phyloP scores from a whole-genome alignment of 768 basidiomycete genomes.

The Russula brevipes region DNA sequence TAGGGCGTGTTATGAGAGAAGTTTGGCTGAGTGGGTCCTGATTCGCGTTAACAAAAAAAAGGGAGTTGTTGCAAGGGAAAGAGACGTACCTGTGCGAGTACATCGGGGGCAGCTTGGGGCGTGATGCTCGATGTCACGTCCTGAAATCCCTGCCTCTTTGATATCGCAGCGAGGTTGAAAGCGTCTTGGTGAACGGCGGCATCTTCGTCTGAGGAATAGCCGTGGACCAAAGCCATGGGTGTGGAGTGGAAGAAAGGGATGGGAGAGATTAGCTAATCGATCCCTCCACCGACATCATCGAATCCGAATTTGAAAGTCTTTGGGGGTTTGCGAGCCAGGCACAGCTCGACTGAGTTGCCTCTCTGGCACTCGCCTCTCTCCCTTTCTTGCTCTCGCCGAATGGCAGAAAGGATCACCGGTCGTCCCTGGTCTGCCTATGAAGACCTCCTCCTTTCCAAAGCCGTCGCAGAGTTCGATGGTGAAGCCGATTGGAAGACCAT shows the following conservation, averaged over 20 bases:
- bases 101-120: constrained; percentile 76
- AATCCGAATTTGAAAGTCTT: constrained; percentile 18
- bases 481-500: constrained; percentile 77
- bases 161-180: constrained; percentile 55
- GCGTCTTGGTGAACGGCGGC: constrained; percentile 45
- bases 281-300: constrained; percentile 3
- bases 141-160: constrained; percentile 55
- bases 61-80: constrained; percentile 24
- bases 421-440: constrained; percentile 52
- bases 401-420: constrained; percentile 41
- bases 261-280: constrained; percentile 10
- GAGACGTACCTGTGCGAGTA: constrained; percentile 65
- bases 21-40: constrained; percentile 80
- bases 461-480: constrained; percentile 52
- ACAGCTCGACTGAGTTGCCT: constrained; percentile 6
- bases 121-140: constrained; percentile 30
- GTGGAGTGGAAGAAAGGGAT: background rate
- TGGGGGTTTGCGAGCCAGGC: constrained; percentile 9
- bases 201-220: constrained; percentile 73
- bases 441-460: constrained; percentile 59
- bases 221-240: constrained; percentile 55
- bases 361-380: constrained; percentile 15
- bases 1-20: constrained; percentile 85
- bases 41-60: constrained; percentile 22
- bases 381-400: constrained; percentile 23